phyloP scores from a whole-genome alignment of 2,329 filamentous ascomycete species.

The Arthrobotrys sphaeroides region DNA sequence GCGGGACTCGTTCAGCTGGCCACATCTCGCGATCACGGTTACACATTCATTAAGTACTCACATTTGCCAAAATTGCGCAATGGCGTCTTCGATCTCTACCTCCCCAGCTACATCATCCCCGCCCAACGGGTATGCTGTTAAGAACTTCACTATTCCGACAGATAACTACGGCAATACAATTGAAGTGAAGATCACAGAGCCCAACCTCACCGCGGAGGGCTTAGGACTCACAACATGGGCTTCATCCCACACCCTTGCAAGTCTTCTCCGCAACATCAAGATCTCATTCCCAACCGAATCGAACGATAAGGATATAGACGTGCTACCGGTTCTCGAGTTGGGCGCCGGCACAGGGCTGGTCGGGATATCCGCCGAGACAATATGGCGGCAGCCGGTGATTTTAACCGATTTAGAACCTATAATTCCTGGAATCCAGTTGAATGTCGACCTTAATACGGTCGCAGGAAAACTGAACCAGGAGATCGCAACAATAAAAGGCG shows the following conservation, averaged over 20 bases:
- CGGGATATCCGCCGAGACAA: conserved; percentile 59
- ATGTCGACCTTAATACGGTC: conserved; percentile 59
- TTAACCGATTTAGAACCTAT: conserved; percentile 61
- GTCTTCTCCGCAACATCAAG: conserved; percentile 59
- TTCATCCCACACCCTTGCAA: conserved; percentile 60
- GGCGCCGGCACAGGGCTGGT: conserved; percentile 62
- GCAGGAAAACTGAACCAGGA: not conserved
- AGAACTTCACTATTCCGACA: conserved; percentile 1
- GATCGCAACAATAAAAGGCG: conserved; percentile 20
- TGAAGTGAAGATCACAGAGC: conserved; percentile 39
- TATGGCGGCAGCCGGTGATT: conserved; percentile 58
- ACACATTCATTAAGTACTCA: no score
- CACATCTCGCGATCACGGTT: no score
- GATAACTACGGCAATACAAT: not conserved
- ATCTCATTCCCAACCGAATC: conserved; percentile 43
- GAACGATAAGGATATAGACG: conserved; percentile 23
- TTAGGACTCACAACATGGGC: conserved; percentile 62
- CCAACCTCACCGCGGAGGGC: conserved; percentile 58
- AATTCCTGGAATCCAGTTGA: conserved; percentile 59
- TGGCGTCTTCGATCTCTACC: not conserved
- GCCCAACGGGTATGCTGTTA: not conserved
- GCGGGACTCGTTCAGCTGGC: no score
- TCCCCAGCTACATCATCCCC: conserved; percentile 1
- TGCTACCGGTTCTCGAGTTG: conserved; percentile 60
- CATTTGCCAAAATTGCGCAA: no score